Conservation (phyloP, 1,284 basidiomycete species). For the Ceratobasidium sp. region DNA sequence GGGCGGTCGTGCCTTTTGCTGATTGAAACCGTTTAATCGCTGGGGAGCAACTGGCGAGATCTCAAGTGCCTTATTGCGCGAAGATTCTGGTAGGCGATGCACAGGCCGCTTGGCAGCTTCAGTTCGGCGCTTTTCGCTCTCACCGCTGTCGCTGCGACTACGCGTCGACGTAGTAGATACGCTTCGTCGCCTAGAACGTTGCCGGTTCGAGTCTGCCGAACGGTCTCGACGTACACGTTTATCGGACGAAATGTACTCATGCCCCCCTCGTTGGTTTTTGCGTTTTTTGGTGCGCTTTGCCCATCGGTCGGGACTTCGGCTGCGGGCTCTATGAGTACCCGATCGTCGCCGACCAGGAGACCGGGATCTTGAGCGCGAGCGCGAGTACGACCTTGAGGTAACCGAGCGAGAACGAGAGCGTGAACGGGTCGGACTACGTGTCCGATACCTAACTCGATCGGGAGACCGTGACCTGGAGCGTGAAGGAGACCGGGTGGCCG, state of each 20-base stretch:
- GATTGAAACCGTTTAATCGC: constrained; percentile 36
- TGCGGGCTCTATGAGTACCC: constrained; percentile 52
- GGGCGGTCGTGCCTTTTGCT: constrained; percentile 31
- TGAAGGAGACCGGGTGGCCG: constrained; percentile 19
- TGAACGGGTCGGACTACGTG: constrained; percentile 50
- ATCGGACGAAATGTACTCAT: constrained; percentile 43
- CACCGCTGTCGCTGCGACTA: constrained; percentile 59
- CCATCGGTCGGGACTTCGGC: constrained; percentile 51
- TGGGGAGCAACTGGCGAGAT: constrained; percentile 25
- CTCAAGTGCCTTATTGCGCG: constrained; percentile 39
- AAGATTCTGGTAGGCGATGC: constrained; percentile 41
- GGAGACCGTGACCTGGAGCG: constrained; percentile 43
- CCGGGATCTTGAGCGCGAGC: constrained; percentile 66
- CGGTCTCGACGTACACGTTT: constrained; percentile 38
- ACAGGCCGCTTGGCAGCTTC: constrained; percentile 41
- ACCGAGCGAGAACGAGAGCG: constrained; percentile 65
- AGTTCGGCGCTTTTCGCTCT: constrained; percentile 37
- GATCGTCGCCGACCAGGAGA: constrained; percentile 62
- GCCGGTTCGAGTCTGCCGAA: constrained; percentile 31
- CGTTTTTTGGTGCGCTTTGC: constrained; percentile 31
- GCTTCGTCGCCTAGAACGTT: constrained; percentile 55
- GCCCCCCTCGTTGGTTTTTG: constrained; percentile 42
- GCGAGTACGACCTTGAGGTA: constrained; percentile 63
- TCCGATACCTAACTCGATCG: constrained; percentile 47
- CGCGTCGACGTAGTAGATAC: constrained; percentile 57